Percentiles rank a stretch among this genome's conserved stretches.
phyloP scores from a whole-genome alignment of 2,329 filamentous ascomycete species.

The Neoascochyta sp. region DNA sequence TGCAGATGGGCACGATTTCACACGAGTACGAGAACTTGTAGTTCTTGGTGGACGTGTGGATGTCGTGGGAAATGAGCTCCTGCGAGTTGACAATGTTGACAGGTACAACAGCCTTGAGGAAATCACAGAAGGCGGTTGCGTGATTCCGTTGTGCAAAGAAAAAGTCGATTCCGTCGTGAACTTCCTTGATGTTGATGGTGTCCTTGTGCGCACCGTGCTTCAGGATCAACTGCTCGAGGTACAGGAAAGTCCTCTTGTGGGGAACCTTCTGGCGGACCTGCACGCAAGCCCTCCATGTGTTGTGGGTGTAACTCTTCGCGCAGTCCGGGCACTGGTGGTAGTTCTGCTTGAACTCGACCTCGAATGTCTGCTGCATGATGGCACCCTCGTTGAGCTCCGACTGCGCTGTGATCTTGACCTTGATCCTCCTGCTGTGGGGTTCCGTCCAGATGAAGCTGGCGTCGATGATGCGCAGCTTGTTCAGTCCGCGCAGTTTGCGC shows the following conservation, averaged over 20 bases:
- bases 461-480: slow-evolving; percentile 91
- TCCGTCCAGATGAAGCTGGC: slow-evolving; percentile 98
- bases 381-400: slow-evolving; percentile 62
- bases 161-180: slow-evolving; percentile 93
- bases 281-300: slow-evolving; percentile 89
- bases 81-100: slow-evolving; percentile 79
- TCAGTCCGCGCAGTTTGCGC: slow-evolving; percentile 78
- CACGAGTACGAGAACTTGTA: slow-evolving; percentile 94
- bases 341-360: slow-evolving; percentile 87
- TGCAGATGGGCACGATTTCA: slow-evolving; percentile 90
- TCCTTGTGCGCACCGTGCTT: slow-evolving; percentile 80
- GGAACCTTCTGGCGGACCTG: slow-evolving; percentile 96
- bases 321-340: slow-evolving; percentile 87
- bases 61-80: slow-evolving; percentile 89
- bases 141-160: slow-evolving; percentile 88
- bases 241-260: slow-evolving; percentile 84
- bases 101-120: slow-evolving; percentile 77
- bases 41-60: slow-evolving; percentile 82
- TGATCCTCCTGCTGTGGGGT: slow-evolving; percentile 86
- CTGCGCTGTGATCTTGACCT: slow-evolving; percentile 94
- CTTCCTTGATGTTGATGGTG: slow-evolving; percentile 97
- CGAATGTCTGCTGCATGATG: slow-evolving; percentile 87
- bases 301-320: slow-evolving; percentile 91
- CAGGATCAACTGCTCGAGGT: slow-evolving; percentile 89
- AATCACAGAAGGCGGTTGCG: slow-evolving; percentile 88